These are phyloP conservation scores for Ascochyta clinopodiicola DNA, from an alignment of 2,329 filamentous ascomycete species.

Conservation along the genomic window DNA sequence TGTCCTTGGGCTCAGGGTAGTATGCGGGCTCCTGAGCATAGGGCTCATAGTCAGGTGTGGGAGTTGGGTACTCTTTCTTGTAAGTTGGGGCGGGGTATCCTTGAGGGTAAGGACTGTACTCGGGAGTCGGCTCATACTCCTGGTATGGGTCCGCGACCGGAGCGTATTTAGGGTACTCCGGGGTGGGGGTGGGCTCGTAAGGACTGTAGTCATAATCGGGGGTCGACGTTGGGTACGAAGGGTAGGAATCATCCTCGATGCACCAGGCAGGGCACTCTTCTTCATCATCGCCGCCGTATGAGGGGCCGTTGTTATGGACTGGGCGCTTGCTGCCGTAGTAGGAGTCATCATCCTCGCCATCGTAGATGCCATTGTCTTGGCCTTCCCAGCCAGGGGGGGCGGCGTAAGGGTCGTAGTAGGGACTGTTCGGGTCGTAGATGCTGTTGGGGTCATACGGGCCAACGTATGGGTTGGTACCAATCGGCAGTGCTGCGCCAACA, in stretches of 20 bases:
- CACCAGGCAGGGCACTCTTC: conserved; percentile 26
- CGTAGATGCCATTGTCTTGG: conserved; percentile 18
- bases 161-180: not conserved
- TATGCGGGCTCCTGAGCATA: not conserved
- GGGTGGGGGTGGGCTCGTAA: conserved; percentile 5
- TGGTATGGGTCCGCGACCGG: conserved; percentile 3
- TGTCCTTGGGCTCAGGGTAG: conserved; percentile 7
- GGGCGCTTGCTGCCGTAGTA: not conserved
- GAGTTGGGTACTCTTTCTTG: not conserved
- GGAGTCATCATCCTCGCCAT: conserved; percentile 17
- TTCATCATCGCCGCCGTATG: conserved; percentile 6
- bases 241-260: conserved; percentile 5
- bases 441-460: conserved; percentile 3
- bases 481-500: not conserved
- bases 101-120: conserved; percentile 5
- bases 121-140: conserved; percentile 1
- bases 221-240: conserved; percentile 6
- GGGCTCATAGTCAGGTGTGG: not conserved
- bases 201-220: conserved; percentile 6
- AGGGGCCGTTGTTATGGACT: not conserved
- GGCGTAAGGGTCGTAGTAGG: conserved; percentile 9
- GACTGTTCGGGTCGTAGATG: conserved; percentile 11
- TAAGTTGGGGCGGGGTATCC: not conserved
- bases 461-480: conserved; percentile 1
- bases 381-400: conserved; percentile 16